Conservation (phyloP, 768 basidiomycete species). For the Calvatia gigantea region DNA sequence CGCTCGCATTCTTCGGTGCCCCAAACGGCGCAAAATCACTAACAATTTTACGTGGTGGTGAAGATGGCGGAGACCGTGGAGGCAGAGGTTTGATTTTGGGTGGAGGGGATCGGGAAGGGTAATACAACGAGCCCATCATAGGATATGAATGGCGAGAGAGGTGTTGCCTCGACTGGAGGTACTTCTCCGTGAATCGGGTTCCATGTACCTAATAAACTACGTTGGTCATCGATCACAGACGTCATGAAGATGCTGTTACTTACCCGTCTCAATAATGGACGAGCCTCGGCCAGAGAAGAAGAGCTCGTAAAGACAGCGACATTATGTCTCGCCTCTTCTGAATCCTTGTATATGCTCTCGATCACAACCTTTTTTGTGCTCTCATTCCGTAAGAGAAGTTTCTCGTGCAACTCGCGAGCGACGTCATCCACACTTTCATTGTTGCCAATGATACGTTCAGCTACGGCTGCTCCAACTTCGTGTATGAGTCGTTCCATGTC, state of each 20-base stretch:
- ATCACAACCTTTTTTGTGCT: slow-evolving; percentile 96
- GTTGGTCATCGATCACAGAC: slow-evolving; percentile 7
- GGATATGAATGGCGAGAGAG: slow-evolving; percentile 50
- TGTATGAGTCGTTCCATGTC: slow-evolving; percentile 97
- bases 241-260: slow-evolving; percentile 16
- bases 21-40: slow-evolving; percentile 87
- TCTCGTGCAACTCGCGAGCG: slow-evolving; percentile 90
- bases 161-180: slow-evolving; percentile 70
- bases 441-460: slow-evolving; percentile 86
- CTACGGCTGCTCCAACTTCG: slow-evolving; percentile 93
- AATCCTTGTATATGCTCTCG: slow-evolving; percentile 94
- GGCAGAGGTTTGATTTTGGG: slow-evolving; percentile 32
- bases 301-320: slow-evolving; percentile 81
- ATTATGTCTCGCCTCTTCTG: slow-evolving; percentile 86
- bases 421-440: slow-evolving; percentile 97
- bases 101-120: slow-evolving; percentile 40
- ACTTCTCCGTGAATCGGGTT: slow-evolving; percentile 97
- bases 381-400: slow-evolving; percentile 85
- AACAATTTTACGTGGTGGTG: slow-evolving; percentile 85
- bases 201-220: slow-evolving; percentile 66
- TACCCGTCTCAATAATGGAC: slow-evolving; percentile 78
- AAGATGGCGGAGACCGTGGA: slow-evolving; percentile 34
- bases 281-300: slow-evolving; percentile 64
- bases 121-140: slow-evolving; percentile 41
- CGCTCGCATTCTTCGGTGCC: slow-evolving; percentile 67